phyloP scores from a whole-genome alignment of 257 asterid genomes.

The Ballota nigra region DNA sequence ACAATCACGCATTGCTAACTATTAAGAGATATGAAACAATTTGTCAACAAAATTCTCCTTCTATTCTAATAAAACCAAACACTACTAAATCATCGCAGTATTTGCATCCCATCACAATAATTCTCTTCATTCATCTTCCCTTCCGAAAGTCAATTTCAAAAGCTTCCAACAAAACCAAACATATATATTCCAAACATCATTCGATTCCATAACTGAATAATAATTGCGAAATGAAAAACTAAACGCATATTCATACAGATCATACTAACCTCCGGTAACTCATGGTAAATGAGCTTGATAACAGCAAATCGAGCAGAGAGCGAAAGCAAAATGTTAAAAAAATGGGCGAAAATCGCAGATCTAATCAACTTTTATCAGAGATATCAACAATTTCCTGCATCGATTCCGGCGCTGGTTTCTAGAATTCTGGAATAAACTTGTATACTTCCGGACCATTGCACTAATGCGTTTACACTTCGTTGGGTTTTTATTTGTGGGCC shows the following conservation, averaged over 20 bases:
- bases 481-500: not conserved
- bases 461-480: constrained; percentile 6
- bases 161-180: not conserved
- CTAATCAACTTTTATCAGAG: constrained; percentile 12
- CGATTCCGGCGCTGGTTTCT: constrained; percentile 13
- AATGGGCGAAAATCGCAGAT: constrained; percentile 25
- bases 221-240: constrained; percentile 4
- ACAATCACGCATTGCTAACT: constrained; percentile 3
- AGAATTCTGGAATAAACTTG: constrained; percentile 11
- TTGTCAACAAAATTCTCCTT: not conserved
- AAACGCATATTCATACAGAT: not conserved
- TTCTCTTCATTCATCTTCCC: not conserved
- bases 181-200: constrained; percentile 15
- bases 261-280: constrained; percentile 57
- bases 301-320: constrained; percentile 18
- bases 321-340: no score
- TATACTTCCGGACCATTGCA: not conserved
- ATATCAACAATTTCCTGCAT: constrained; percentile 9
- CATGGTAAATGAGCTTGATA: constrained; percentile 26
- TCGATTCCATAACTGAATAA: not conserved
- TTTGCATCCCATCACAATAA: not conserved
- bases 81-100: constrained; percentile 12
- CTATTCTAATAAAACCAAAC: not conserved
- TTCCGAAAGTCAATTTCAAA: not conserved
- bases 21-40: not conserved